Evolutionary conservation across 2,329 filamentous ascomycete species (phyloP), one percentile per base, ranked within the genome.

Genomic region (Fusarium tuaranense): DNA sequence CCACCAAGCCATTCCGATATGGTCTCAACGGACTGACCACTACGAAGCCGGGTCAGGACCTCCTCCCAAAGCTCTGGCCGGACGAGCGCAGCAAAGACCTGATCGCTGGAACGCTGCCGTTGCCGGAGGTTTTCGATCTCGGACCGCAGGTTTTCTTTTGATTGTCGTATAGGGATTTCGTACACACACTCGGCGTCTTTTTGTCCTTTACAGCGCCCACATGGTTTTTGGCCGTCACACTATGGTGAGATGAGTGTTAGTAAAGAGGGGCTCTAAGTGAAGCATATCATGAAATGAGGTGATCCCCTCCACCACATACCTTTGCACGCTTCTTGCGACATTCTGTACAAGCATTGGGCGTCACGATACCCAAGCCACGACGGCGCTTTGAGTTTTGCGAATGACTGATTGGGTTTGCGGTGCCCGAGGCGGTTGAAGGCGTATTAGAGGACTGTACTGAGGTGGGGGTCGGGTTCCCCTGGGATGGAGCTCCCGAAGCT

Each of bases 251-350:
- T 16, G 38, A 63, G 36, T 55, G 76, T 78, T 53, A 79, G 76
- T 53, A 61, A 71, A 51, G 20, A 67, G 55, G 53, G 57, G 20
- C 55, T n/a, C 36, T 30, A 57, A 30, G 34, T 25, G 36, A 18
- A 59, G 30, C 22, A 22, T 27, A n/a, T 8, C 8, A 59, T 38
- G 25, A 27, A 20, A 61, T 41, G 12, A 63, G 30, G 34, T n/a
- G 41, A 58, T 25, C 22, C n/a, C 57, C 62, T 44, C 51, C 41
- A 20, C 39, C 55, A 71, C 75, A 38, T 82, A 89, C 88, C 86
- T 91, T 91, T 75, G 89, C 88, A 67, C 89, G 88, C 81, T 90
- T 91, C 82, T 90, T 91, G 65, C 89, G 87, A 76, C 89, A 91
- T 78, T 91, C 89, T 20, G 87, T 90, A 78, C 89, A 91, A 27